Percentiles rank a stretch among this genome's conserved stretches.
These are phyloP conservation scores for Aegilops tauschii DNA, from an alignment of 176 grass and related monocot species.

Conservation along the genomic window DNA sequence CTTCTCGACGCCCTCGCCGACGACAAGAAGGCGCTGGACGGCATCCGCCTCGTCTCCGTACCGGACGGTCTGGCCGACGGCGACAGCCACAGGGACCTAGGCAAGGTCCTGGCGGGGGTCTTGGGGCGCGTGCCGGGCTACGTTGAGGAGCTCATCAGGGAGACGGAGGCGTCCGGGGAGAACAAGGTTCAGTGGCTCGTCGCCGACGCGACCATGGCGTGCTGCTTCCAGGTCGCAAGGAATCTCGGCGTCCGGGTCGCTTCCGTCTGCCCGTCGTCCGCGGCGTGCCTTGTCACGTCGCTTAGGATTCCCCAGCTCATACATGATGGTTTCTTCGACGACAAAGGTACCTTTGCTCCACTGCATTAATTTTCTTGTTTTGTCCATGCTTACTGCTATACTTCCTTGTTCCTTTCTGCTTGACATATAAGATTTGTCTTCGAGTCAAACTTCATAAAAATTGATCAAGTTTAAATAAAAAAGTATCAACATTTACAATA, in stretches of 20 bases:
- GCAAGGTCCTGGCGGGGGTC: slow-evolving; percentile 35
- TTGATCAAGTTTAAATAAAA: no score
- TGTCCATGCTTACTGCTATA: no score
- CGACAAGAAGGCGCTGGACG: background rate
- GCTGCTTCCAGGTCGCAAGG: slow-evolving; percentile 40
- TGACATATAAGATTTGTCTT: no score
- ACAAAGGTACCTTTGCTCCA: slow-evolving; percentile 9
- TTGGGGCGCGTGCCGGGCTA: slow-evolving; percentile 2
- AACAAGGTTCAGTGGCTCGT: slow-evolving; percentile 41
- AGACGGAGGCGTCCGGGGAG: background rate
- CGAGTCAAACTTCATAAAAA: no score
- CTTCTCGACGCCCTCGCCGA: background rate
- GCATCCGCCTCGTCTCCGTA: slow-evolving; percentile 52
- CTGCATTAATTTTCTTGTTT: no score
- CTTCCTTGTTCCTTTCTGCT: no score
- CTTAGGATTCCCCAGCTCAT: slow-evolving; percentile 46
- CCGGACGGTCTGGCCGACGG: slow-evolving; percentile 52
- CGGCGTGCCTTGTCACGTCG: slow-evolving; percentile 12
- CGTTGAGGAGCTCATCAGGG: slow-evolving; percentile 27
- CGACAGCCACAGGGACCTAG: slow-evolving; percentile 56
- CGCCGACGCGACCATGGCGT: slow-evolving; percentile 48
- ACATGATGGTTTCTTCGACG: slow-evolving; percentile 42
- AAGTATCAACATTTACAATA: no score
- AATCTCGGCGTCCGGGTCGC: slow-evolving; percentile 37
- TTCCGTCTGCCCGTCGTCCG: slow-evolving; percentile 36